phyloP scores from a whole-genome alignment of 768 basidiomycete genomes.

The Suillus discolor region DNA sequence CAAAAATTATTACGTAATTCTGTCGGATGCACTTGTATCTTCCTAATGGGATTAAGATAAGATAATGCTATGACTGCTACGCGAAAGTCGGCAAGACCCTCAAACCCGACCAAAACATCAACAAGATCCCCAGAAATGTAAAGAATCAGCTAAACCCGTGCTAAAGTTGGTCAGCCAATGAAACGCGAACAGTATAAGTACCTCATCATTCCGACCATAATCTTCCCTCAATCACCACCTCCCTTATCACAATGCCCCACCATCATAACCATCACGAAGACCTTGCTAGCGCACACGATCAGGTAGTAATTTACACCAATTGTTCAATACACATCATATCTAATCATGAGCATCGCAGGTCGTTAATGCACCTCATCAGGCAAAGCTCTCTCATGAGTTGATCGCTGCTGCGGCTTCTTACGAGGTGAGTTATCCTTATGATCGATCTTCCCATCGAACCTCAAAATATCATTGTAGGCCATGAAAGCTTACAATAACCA shows the following conservation, averaged over 20 bases:
- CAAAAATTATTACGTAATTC: neutral
- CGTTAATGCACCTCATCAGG: conserved; percentile 53
- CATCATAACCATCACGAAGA: conserved; percentile 4
- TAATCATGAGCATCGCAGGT: conserved; percentile 37
- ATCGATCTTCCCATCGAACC: neutral
- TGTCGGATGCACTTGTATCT: neutral
- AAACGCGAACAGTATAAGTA: conserved; percentile 7
- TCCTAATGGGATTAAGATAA: conserved; percentile 1
- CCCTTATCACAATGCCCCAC: conserved; percentile 17
- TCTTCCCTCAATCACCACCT: neutral
- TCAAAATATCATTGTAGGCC: conserved; percentile 43
- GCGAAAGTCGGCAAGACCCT: neutral
- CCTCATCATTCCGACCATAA: neutral
- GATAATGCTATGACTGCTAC: neutral
- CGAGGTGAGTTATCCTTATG: conserved; percentile 42
- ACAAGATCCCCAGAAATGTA: conserved; percentile 13
- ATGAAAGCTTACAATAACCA: conserved; percentile 67
- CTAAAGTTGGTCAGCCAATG: conserved; percentile 3
- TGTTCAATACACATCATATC: neutral
- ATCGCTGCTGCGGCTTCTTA: conserved; percentile 68
- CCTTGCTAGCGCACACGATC: conserved; percentile 16
- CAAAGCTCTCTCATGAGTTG: conserved; percentile 63
- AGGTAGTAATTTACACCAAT: conserved; percentile 18
- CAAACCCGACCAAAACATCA: neutral
- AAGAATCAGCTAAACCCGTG: neutral